phyloP scores from a whole-genome alignment of 139 green algal genomes.

The Tetraselmis striata region DNA sequence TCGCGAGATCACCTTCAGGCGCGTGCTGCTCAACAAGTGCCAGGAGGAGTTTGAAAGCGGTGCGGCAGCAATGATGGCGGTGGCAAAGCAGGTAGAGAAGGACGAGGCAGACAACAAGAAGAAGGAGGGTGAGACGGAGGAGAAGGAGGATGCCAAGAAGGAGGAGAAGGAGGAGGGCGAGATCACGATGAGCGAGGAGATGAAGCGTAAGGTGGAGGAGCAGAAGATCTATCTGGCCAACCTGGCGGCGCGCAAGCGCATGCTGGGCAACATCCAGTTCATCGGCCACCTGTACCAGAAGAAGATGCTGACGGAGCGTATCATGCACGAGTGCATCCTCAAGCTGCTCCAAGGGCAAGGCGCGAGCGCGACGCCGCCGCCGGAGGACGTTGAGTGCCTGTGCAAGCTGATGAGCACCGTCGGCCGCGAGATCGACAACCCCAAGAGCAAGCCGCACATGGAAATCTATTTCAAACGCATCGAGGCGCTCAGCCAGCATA shows the following conservation, averaged over 20 bases:
- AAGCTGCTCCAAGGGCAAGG: conserved; percentile 39
- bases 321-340: conserved; percentile 90
- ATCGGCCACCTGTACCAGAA: conserved; percentile 87
- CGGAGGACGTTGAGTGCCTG: conserved; percentile 93
- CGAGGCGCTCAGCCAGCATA: conserved; percentile 36
- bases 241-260: conserved; percentile 66
- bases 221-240: conserved; percentile 40
- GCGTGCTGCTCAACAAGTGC: conserved; percentile 96
- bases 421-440: conserved; percentile 54
- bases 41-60: conserved; percentile 93
- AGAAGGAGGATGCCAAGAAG: conserved; percentile 11
- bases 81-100: conserved; percentile 27
- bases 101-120: conserved; percentile 30
- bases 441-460: conserved; percentile 46
- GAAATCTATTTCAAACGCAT: conserved; percentile 83
- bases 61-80: conserved; percentile 34
- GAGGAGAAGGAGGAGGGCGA: conserved; percentile 48
- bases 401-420: conserved; percentile 91
- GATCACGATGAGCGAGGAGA: conserved; percentile 7
- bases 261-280: conserved; percentile 96
- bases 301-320: conserved; percentile 90
- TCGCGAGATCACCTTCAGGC: conserved; percentile 67
- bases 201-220: conserved; percentile 13
- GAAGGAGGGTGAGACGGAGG: conserved; percentile 20
- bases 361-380: conserved; percentile 43